Evolutionary conservation across 2,329 filamentous ascomycete genomes (phyloP).

Genomic region (Gaeumannomyces sp.): DNA sequence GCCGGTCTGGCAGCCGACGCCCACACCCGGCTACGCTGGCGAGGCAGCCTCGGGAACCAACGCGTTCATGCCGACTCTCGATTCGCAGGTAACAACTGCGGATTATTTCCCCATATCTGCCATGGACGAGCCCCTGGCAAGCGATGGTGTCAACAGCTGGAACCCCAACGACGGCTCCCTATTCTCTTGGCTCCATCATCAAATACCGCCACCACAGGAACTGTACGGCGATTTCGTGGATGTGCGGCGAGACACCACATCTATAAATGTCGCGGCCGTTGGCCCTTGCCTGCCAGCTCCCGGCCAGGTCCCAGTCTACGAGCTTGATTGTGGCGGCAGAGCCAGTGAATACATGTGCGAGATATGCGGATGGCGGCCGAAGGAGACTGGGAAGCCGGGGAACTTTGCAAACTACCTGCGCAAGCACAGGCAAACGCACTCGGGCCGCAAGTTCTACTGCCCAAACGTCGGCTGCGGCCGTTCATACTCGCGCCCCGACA

Average conservation of each 20-base stretch:
- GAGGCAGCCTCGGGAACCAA: background rate
- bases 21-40: background rate
- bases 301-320: background rate
- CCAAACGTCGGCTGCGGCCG: conserved; percentile 22
- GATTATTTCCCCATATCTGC: background rate
- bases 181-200: background rate
- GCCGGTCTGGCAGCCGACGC: background rate
- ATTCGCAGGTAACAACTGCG: background rate
- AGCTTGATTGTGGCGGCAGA: background rate
- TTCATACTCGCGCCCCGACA: conserved; percentile 25
- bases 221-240: background rate
- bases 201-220: background rate
- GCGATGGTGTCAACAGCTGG: background rate
- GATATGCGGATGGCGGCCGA: conserved; percentile 24
- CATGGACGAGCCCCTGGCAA: background rate
- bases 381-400: conserved; percentile 19
- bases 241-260: background rate
- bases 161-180: background rate
- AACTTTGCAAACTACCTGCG: conserved; percentile 25
- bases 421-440: conserved; percentile 27
- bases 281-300: too few species aligned
- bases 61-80: background rate
- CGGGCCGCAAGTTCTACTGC: conserved; percentile 21
- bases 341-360: conserved; percentile 14
- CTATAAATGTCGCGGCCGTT: background rate